Percentiles rank a stretch among this genome's conserved stretches.
Evolutionary conservation across 371 early-diverging fungal species (phyloP).

Genomic region (Mucor racemosus): DNA sequence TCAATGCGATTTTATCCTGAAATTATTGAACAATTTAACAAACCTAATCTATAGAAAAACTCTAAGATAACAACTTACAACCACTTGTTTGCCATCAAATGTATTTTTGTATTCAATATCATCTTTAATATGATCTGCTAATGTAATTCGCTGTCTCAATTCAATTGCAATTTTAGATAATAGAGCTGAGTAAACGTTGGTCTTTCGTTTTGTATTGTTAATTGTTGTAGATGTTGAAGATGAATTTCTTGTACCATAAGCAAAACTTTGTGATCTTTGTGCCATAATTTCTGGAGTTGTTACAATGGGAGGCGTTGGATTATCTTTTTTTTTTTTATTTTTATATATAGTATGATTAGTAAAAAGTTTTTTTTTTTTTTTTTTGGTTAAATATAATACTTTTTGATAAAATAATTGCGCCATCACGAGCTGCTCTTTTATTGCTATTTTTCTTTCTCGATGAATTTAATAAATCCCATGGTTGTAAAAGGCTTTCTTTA

Average conservation of each 20-base stretch:
- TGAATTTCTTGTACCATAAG: conserved; percentile 26
- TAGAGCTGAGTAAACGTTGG: conserved; percentile 65
- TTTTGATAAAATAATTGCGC: background rate
- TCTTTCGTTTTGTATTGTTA: background rate
- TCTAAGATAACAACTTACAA: conserved; percentile 37
- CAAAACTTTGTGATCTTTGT: conserved; percentile 40
- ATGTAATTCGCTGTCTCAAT: conserved; percentile 59
- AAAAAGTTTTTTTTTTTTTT: background rate
- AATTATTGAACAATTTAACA: background rate
- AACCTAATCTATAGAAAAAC: background rate
- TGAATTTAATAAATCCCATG: conserved; percentile 22
- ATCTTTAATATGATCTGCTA: conserved; percentile 71
- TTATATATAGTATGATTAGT: background rate
- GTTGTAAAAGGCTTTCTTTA: conserved; percentile 15
- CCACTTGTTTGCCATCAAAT: conserved; percentile 84
- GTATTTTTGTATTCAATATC: conserved; percentile 80
- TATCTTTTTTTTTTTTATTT: background rate
- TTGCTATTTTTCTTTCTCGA: conserved; percentile 5
- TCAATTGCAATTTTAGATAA: conserved; percentile 80
- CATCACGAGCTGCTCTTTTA: background rate
- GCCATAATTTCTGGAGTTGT: conserved; percentile 27
- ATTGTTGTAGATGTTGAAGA: background rate
- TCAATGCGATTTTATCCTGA: conserved; percentile 55
- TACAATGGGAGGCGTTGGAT: conserved; percentile 14
- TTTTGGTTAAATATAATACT: background rate